Percentiles rank a stretch among this genome's conserved stretches.
These are phyloP conservation scores for Linnemannia exigua DNA, from an alignment of 192 early-diverging fungal species.

Conservation along the genomic window DNA sequence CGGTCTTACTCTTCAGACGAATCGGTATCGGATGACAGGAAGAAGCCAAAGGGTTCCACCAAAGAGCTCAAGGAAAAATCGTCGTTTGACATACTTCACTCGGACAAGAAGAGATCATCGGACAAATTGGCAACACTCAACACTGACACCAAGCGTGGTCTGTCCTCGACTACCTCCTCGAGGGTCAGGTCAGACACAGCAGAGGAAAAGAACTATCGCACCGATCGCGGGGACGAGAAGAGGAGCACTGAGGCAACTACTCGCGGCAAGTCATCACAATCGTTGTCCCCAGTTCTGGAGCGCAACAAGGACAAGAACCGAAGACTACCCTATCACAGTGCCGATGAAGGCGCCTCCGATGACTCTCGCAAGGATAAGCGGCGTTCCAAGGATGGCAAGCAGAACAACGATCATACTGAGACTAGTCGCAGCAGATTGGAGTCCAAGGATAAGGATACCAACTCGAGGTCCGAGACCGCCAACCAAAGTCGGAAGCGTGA, in stretches of 20 bases:
- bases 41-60: not conserved
- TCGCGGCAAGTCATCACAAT: slow-evolving; percentile 30
- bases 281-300: slow-evolving; percentile 32
- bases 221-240: slow-evolving; percentile 16
- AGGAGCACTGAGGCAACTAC: not conserved
- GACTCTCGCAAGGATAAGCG: slow-evolving; percentile 1
- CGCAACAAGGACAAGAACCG: slow-evolving; percentile 20
- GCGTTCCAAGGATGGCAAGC: slow-evolving; percentile 12
- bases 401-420: not conserved
- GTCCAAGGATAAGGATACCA: slow-evolving; percentile 35
- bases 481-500: not conserved
- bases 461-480: not conserved
- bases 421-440: slow-evolving; percentile 28
- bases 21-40: slow-evolving; percentile 35
- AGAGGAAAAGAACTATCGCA: slow-evolving; percentile 17
- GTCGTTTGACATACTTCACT: not conserved
- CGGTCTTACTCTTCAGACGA: slow-evolving; percentile 39
- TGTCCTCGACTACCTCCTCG: not conserved
- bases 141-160: not conserved
- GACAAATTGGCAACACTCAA: slow-evolving; percentile 5
- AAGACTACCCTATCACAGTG: slow-evolving; percentile 21
- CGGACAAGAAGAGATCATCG: slow-evolving; percentile 21
- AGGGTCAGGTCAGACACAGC: not conserved
- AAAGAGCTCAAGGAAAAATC: slow-evolving; percentile 27
- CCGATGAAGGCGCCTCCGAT: slow-evolving; percentile 31